Evolutionary conservation across 495 filamentous ascomycete species (phyloP).

Genomic region (Lineolata rhizophorae): DNA sequence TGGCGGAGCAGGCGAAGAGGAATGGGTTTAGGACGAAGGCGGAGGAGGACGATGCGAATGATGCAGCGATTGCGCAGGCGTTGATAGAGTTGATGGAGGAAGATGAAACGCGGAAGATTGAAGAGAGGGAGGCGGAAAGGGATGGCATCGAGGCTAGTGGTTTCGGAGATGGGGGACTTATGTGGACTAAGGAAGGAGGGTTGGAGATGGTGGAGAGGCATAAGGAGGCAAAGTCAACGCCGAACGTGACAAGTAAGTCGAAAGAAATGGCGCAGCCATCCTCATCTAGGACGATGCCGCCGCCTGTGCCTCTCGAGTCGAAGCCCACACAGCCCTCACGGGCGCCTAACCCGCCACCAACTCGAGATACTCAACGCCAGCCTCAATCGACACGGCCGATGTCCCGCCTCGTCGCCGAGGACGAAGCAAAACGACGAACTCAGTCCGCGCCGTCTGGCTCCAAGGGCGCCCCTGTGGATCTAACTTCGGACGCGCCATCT

Average conservation of each 20-base stretch:
- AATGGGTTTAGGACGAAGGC: slow-evolving; percentile 67
- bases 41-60: slow-evolving; percentile 77
- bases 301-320: slow-evolving; percentile 2
- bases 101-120: slow-evolving; percentile 56
- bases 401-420: slow-evolving; percentile 13
- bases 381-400: slow-evolving; percentile 5
- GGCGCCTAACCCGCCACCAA: background rate
- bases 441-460: slow-evolving; percentile 2
- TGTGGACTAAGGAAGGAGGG: slow-evolving; percentile 1
- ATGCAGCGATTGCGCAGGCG: slow-evolving; percentile 70
- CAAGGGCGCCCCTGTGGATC: slow-evolving; percentile 1
- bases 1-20: slow-evolving; percentile 42
- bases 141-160: slow-evolving; percentile 30
- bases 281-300: background rate
- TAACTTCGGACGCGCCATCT: slow-evolving; percentile 1
- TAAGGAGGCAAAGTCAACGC: slow-evolving; percentile 2
- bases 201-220: background rate
- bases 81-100: slow-evolving; percentile 72
- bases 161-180: slow-evolving; percentile 26
- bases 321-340: slow-evolving; percentile 1
- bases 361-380: background rate
- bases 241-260: no score
- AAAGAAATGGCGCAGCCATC: no score
- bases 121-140: slow-evolving; percentile 19
- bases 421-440: slow-evolving; percentile 5